Evolutionary conservation across 768 basidiomycete species (phyloP).

Genomic region (Boletus subparvulus): DNA sequence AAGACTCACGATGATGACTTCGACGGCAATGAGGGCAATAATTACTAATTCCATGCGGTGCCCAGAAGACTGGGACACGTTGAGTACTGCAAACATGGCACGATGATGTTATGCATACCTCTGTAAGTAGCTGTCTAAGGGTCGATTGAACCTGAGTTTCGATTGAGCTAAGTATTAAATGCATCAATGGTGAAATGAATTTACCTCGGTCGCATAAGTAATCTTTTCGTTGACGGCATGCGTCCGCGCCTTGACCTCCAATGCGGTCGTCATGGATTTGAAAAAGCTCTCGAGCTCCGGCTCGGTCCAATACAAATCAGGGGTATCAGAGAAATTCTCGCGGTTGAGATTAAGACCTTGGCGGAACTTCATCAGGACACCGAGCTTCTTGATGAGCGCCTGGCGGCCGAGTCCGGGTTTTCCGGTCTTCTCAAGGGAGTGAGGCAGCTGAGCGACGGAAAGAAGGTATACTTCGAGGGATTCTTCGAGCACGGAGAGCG

Average conservation of each 20-base stretch:
- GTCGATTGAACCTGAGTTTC: conserved; percentile 72
- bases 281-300: conserved; percentile 89
- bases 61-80: conserved; percentile 63
- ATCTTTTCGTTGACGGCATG: conserved; percentile 88
- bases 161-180: not conserved
- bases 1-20: conserved; percentile 80
- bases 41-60: conserved; percentile 96
- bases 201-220: conserved; percentile 80
- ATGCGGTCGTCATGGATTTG: conserved; percentile 76
- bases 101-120: conserved; percentile 40
- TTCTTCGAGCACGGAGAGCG: conserved; percentile 83
- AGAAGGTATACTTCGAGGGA: conserved; percentile 81
- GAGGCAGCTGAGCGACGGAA: conserved; percentile 78
- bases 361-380: conserved; percentile 86
- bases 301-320: conserved; percentile 94
- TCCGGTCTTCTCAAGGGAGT: conserved; percentile 72
- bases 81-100: not conserved
- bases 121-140: conserved; percentile 83
- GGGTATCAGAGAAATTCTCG: conserved; percentile 85
- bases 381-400: conserved; percentile 89
- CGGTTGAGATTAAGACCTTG: conserved; percentile 89
- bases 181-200: not conserved
- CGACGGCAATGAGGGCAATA: conserved; percentile 90
- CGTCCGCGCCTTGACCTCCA: conserved; percentile 84
- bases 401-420: conserved; percentile 79